Base-by-base conservation (phyloP, 345 rosid species). In the Lagerstroemia speciosa region DNA sequence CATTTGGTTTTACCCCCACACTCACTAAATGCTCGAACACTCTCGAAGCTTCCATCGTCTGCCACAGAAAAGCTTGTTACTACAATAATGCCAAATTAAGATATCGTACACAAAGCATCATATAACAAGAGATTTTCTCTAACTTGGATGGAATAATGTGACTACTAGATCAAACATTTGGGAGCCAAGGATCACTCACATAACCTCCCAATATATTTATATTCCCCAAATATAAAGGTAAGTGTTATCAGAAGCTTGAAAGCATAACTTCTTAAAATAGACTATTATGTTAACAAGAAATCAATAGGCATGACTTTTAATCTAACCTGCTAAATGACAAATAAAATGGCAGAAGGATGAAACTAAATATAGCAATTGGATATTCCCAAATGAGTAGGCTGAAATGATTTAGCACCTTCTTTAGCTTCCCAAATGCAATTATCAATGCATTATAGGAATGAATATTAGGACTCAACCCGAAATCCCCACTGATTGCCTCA, bases 381-480 rank as follows among this genome's bases (percentile, higher is more conserved):
- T 38, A 31, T 27, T 24, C 30, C 8, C n/a, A 43, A 11, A 64
- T 50, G 41, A 37, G 67, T 65, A 64, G 32, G 45, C 36, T 60
- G 65, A 65, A 75, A 69, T 70, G 48, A 37, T 36, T 40, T 30
- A 30, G 55, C 43, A 94, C 99, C 94, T 91, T 89, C 90, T 87
- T 89, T 61, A 83, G 82, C 80, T 84, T 94, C 69, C 96, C 98
- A 74, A 89, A 94, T 20, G 99, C 95, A 84, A 68, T 78, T 68
- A 91, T 78, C 65, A 94, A 78, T 62, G 93, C 85, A 73, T 94
- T 94, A 73, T 80, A 94, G 15, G 99, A 94, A 78, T 91, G 93
- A 64, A 89, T 79, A 80, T 94, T 81, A 62, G 93, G 90, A 40
- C 80, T 82, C 83, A 94, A 75, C 68, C 88, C 97, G 72, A 94